Evolutionary conservation across 2,329 filamentous ascomycete species (phyloP).

Genomic region (Ilyonectria mors-panacis): DNA sequence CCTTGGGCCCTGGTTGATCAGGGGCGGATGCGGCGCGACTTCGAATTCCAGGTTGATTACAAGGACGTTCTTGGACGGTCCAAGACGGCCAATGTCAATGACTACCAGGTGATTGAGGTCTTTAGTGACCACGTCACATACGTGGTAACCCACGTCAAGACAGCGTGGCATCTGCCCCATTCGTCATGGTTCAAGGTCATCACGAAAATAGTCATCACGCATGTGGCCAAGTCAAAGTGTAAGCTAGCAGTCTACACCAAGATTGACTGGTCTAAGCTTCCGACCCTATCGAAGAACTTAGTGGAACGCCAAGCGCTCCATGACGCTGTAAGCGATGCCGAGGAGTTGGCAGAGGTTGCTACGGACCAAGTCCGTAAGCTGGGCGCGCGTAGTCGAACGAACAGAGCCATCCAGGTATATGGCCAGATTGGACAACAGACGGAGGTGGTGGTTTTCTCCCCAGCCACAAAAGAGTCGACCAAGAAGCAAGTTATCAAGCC

Average conservation of each 20-base stretch:
- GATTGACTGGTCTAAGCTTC: constrained; percentile 86
- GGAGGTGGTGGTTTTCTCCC: constrained; percentile 73
- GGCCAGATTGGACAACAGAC: constrained; percentile 80
- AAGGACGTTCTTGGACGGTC: constrained; percentile 75
- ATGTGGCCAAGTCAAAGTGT: constrained; percentile 91
- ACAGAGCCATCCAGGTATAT: constrained; percentile 84
- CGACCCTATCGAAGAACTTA: constrained; percentile 71
- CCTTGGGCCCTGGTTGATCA: constrained; percentile 84
- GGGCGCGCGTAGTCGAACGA: constrained; percentile 80
- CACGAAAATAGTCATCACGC: constrained; percentile 94
- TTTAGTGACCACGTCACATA: constrained; percentile 82
- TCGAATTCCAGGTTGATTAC: constrained; percentile 83
- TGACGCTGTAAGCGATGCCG: constrained; percentile 80
- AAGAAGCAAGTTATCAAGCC: constrained; percentile 74
- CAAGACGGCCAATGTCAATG: constrained; percentile 75
- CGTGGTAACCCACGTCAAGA: constrained; percentile 74
- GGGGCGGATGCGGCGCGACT: constrained; percentile 81
- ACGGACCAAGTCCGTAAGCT: constrained; percentile 84
- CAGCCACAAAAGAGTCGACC: constrained; percentile 61
- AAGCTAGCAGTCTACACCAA: constrained; percentile 91
- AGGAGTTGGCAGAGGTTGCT: constrained; percentile 81
- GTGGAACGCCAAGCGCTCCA: constrained; percentile 81
- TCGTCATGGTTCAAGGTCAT: constrained; percentile 84
- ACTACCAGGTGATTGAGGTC: constrained; percentile 89
- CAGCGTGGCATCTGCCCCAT: constrained; percentile 88